Base-by-base conservation (phyloP, 2,329 filamentous ascomycete genomes). In the Furcasterigmium furcatum region DNA sequence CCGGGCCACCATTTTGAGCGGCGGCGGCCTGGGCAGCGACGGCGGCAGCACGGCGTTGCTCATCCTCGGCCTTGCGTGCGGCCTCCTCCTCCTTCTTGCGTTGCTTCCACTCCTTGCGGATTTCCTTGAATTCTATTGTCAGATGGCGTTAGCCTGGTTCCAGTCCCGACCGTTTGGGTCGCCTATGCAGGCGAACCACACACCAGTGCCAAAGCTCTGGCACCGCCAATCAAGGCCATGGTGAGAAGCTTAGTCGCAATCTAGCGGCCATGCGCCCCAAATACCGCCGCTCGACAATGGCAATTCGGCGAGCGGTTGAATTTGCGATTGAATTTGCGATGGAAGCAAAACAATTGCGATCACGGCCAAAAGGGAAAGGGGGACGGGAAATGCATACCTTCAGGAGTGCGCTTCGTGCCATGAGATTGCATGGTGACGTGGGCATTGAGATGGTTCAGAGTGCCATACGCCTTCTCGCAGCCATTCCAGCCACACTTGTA, bases 341-440 rank as follows among this genome's bases (percentile, higher is more conserved):
- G n/a, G n/a, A n/a, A n/a, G n/a, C n/a, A n/a, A n/a, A n/a, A n/a
- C n/a, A n/a, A n/a, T n/a, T n/a, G n/a, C n/a, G n/a, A n/a, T n/a
- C 24, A 36, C 34, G n/a, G 12, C 34, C n/a, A 18, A 18, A 36
- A 6, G 16, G 34, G 16, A 19, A 10, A 18, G 34, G 5, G 24
- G 36, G 13, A 5, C 5, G 13, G 22, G 36, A 16, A 10, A 25
- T 9, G 43, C 87, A 67, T 85, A 96, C 94, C 92, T 87, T 99
- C 94, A 35, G 94, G 94, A 48, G 92, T 96, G 54, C 94, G 83
- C 73, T 99, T 99, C 55, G 83, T 77, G 10, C 94, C 94, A 59
- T 99, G 94, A 50, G 89, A 94, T 67, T 99, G 94, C 94, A 97
- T 97, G 13, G 94, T 97, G 41, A 99, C 94, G 62, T 99, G 94